Percentiles rank a stretch among this genome's conserved stretches.
Evolutionary conservation across 257 asterid species (phyloP).

Genomic region (Lycium ferocissimum): DNA sequence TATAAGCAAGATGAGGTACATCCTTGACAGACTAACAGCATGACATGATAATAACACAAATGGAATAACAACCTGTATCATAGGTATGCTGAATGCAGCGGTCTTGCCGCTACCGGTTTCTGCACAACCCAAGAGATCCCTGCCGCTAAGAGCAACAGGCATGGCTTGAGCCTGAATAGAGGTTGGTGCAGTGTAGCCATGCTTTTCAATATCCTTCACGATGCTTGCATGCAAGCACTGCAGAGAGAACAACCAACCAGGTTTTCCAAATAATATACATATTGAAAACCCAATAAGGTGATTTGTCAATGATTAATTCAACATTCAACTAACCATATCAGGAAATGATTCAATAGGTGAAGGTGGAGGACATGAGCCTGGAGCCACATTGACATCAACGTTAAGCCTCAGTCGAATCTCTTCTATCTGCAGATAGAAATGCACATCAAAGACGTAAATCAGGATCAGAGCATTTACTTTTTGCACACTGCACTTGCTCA

Average conservation of each 20-base stretch:
- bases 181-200: conserved; percentile 83
- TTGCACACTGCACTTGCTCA: not conserved
- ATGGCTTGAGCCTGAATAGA: conserved; percentile 92
- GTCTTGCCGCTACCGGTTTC: conserved; percentile 96
- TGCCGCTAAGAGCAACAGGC: conserved; percentile 89
- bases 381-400: conserved; percentile 75
- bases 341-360: conserved; percentile 79
- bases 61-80: conserved; percentile 74
- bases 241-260: conserved; percentile 34
- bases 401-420: conserved; percentile 83
- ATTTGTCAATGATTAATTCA: conserved; percentile 18
- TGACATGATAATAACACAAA: conserved; percentile 19
- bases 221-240: conserved; percentile 78
- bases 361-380: conserved; percentile 69
- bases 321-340: conserved; percentile 68
- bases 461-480: not conserved
- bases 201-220: conserved; percentile 78
- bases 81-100: conserved; percentile 83
- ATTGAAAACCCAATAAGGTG: conserved; percentile 8
- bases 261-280: not conserved
- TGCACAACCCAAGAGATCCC: conserved; percentile 93
- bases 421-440: conserved; percentile 57
- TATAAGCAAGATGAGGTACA: not conserved
- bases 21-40: not conserved
- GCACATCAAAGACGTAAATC: conserved; percentile 17